Evolutionary conservation across 2,329 filamentous ascomycete species (phyloP).

Genomic region (Colletotrichum theobromicola): DNA sequence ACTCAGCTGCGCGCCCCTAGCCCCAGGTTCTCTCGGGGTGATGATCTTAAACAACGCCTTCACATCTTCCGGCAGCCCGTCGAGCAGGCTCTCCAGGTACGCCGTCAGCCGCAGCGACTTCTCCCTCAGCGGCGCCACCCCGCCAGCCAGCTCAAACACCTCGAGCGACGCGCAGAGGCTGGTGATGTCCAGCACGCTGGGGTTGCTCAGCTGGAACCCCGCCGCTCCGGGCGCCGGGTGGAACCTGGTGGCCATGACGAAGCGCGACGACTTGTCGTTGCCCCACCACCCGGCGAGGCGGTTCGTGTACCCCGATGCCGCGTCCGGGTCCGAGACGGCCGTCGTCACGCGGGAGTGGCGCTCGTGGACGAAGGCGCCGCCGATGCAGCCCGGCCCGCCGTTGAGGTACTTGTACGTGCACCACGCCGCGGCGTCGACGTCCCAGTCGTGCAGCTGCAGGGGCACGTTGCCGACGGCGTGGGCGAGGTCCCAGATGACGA

Average conservation of each 20-base stretch:
- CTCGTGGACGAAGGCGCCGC: slow-evolving; percentile 81
- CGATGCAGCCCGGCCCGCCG: slow-evolving; percentile 81
- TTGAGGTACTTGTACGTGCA: slow-evolving; percentile 97
- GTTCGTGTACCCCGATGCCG: slow-evolving; percentile 58
- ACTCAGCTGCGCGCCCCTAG: slow-evolving; percentile 80
- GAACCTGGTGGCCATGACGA: slow-evolving; percentile 85
- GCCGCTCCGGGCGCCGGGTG: slow-evolving; percentile 77
- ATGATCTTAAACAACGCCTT: slow-evolving; percentile 58
- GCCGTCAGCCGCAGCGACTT: slow-evolving; percentile 73
- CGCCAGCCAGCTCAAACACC: slow-evolving; percentile 71
- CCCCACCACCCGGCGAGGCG: slow-evolving; percentile 89
- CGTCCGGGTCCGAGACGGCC: slow-evolving; percentile 40
- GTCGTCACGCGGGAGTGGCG: slow-evolving; percentile 65
- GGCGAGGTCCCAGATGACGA: slow-evolving; percentile 87
- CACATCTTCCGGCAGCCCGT: slow-evolving; percentile 29
- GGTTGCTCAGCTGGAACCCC: slow-evolving; percentile 88
- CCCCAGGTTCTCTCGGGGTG: slow-evolving; percentile 66
- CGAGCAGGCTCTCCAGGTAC: slow-evolving; percentile 72
- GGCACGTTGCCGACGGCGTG: slow-evolving; percentile 87
- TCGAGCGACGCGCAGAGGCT: slow-evolving; percentile 73
- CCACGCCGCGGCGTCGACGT: slow-evolving; percentile 91
- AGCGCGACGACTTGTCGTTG: slow-evolving; percentile 75
- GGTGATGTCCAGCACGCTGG: slow-evolving; percentile 74
- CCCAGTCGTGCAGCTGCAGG: slow-evolving; percentile 82
- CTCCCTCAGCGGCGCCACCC: slow-evolving; percentile 62